Conservation (phyloP, 2,329 filamentous ascomycete genomes). For the Zymoseptoria tritici region DNA sequence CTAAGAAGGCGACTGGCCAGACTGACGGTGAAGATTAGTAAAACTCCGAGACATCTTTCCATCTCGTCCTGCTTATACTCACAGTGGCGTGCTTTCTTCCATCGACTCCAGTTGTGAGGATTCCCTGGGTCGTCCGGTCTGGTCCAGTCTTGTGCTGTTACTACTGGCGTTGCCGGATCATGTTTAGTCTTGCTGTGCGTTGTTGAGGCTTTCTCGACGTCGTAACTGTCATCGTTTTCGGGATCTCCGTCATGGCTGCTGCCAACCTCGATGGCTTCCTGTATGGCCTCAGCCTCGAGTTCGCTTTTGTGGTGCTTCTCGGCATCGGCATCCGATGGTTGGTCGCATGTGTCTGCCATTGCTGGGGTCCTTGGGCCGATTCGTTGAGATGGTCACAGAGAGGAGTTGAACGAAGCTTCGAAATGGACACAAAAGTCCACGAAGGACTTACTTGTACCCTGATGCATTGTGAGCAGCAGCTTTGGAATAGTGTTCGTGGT, state of each 20-base stretch:
- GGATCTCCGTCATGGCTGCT: conserved; percentile 8
- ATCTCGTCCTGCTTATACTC: neutral
- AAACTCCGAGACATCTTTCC: neutral
- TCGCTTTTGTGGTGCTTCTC: neutral
- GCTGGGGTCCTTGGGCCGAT: too few species aligned
- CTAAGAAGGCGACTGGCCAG: conserved; percentile 12
- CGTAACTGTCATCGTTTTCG: conserved; percentile 13
- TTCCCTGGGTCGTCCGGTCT: conserved; percentile 22
- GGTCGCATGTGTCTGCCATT: neutral
- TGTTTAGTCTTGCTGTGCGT: neutral
- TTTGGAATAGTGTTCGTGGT: neutral
- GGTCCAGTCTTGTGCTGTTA: conserved; percentile 21
- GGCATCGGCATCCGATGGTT: neutral
- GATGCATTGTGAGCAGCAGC: neutral
- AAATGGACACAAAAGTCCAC: neutral
- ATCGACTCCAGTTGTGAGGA: conserved; percentile 12
- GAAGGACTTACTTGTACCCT: neutral
- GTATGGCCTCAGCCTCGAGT: conserved; percentile 5
- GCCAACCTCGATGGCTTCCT: conserved; percentile 10
- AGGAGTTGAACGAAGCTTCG: neutral
- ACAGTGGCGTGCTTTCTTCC: conserved; percentile 5
- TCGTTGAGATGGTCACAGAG: neutral
- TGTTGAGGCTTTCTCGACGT: conserved; percentile 12
- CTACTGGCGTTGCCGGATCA: conserved; percentile 2
- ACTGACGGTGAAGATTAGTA: neutral